Evolutionary conservation across 768 basidiomycete species (phyloP), one percentile per base, ranked within the genome.

Genomic region (Lentinula edodes): DNA sequence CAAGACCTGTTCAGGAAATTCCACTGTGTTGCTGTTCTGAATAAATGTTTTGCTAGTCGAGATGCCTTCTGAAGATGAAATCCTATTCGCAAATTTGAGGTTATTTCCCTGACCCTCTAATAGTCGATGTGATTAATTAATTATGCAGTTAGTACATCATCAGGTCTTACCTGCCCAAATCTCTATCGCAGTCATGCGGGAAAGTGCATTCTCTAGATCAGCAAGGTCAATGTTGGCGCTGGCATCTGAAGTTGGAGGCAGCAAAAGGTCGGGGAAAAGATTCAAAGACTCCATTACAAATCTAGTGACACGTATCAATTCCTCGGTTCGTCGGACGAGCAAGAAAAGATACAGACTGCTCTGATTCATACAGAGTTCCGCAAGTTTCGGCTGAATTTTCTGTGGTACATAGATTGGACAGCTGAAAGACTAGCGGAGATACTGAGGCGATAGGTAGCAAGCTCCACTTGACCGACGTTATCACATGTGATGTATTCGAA

Each of bases 141-240:
- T 28, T 4, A 28, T 28, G 3, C 3, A 28, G 28, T 28, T 16
- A 1, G 0, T n/a, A 12, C 15, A 18, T 2, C 12, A 20, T 4
- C 23, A 32, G n/a, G 23, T 15, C 58, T 32, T 51, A 60, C 58
- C 46, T 28, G 58, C 45, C 58, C 58, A 60, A 13, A 60, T 18
- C 20, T 48, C 45, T 9, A 60, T 60, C 20, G 58, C 58, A 18
- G 58, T 60, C 58, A 60, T 60, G 3, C 58, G 58, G n/a, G 58
- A 48, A 34, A 60, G 58, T 16, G 48, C 16, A 38, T 60, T 60
- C n/a, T 60, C 58, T 9, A 60, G 28, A n/a, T 60, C 58, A 36
- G 16, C 32, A 8, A 60, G 58, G 32, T 38, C 18, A 20, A 60
- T 60, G 18, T 13, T 36, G 5, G 16, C 5, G 23, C 18, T 32